Evolutionary conservation across 495 filamentous ascomycete genomes (phyloP), one percentile per base, ranked within the genome.

Genomic region (Aeminium ludgeri): DNA sequence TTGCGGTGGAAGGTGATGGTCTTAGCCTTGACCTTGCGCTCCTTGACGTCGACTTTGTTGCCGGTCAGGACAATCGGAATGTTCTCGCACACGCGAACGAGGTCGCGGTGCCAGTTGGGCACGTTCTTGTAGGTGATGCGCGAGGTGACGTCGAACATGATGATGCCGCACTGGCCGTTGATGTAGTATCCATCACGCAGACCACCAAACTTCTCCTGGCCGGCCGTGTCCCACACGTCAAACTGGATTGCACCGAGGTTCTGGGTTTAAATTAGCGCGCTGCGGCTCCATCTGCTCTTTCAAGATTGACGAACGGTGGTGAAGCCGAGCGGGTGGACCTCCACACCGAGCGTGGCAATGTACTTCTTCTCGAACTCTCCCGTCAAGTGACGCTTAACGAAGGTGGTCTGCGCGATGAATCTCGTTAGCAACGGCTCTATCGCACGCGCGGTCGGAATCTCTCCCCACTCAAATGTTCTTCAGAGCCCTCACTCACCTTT

Each of bases 121-220:
- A 99, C 91, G 71, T 99, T 99, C 81, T 99, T 99, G 78, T 99
- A 99, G 59, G 91, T 99, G 64, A 99, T 99, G 62, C 91, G 84
- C 48, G 91, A 96, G 36, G 91, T 99, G 43, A 99, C 91, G 63
- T 99, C 91, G 67, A 99, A 99, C 91, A 99, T 99, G 78, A 99
- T 96, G 72, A 99, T 92, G 69, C 91, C 91, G 63, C 89, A 95
- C 69, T 96, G 89, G 51, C 91, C 91, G 73, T 95, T 96, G 76
- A 99, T 99, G 68, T 99, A 99, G 74, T 99, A 99, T 47, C 91
- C 91, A 69, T 99, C 91, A 67, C 91, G 78, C 55, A 99, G 82
- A 71, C 91, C 91, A 70, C 91, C 91, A 53, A 99, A 99, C 76
- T 99, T 99, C 75, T 99, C 91, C 65, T 99, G 91, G 52, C 91